Evolutionary conservation across 148 eudicot genomes (phyloP).

Genomic region (Beta vulgaris): DNA sequence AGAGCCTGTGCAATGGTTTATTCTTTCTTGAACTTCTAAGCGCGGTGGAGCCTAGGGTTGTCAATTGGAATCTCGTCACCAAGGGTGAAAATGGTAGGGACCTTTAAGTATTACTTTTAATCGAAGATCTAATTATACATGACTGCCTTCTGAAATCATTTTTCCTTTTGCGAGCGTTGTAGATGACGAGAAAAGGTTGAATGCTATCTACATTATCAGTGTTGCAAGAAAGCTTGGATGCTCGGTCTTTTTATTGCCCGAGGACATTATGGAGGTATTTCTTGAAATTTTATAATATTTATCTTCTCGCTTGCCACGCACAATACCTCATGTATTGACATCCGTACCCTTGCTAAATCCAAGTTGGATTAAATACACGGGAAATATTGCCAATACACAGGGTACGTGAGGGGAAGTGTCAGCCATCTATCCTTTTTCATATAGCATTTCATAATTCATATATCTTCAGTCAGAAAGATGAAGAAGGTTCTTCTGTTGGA

Average conservation of each 20-base stretch:
- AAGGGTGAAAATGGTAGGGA: constrained; percentile 82
- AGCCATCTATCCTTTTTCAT: not conserved
- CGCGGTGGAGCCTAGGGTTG: constrained; percentile 89
- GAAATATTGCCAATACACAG: too few relatives aligned
- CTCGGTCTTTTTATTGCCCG: constrained; percentile 88
- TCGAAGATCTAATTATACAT: too few relatives aligned
- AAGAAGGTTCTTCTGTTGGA: not conserved
- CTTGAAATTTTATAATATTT: not conserved
- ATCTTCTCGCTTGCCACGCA: not conserved
- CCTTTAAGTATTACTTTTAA: too few relatives aligned
- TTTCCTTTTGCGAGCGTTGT: not conserved
- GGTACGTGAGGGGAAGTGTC: not conserved
- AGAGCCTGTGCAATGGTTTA: constrained; percentile 72
- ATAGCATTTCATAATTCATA: not conserved
- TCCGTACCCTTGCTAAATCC: too few relatives aligned
- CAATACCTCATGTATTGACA: not conserved
- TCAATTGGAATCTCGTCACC: constrained; percentile 96
- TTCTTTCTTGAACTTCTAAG: constrained; percentile 96
- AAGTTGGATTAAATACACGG: too few relatives aligned
- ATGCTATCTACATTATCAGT: constrained; percentile 94
- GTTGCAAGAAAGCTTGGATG: constrained; percentile 97
- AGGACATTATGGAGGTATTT: constrained; percentile 91
- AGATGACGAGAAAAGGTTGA: constrained; percentile 95
- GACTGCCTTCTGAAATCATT: too few relatives aligned
- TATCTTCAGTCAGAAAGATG: not conserved